These are phyloP conservation scores for Waitea zeae DNA, from an alignment of 1,284 basidiomycete genomes.

Conservation along the genomic window DNA sequence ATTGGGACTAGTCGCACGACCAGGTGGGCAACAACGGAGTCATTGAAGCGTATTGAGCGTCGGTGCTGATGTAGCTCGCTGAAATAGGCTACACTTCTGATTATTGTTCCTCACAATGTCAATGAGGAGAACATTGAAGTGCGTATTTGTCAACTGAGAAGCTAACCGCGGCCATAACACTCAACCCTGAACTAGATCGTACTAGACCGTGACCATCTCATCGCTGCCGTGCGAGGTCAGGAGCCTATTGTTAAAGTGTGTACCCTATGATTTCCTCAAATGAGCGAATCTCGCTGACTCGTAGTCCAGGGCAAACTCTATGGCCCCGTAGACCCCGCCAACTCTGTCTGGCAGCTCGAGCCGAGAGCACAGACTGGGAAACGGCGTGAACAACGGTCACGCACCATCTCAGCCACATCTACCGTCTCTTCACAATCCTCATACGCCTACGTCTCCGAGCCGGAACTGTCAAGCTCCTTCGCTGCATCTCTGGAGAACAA, in stretches of 20 bases:
- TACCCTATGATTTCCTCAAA: conserved; percentile 3
- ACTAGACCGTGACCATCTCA: conserved; percentile 49
- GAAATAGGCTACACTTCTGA: conserved; percentile 53
- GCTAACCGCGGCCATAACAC: conserved; percentile 3
- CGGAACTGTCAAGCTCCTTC: conserved; percentile 65
- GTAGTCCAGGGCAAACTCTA: conserved; percentile 45
- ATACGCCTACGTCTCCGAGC: conserved; percentile 60
- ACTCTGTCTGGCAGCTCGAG: conserved; percentile 63
- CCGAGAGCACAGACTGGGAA: conserved; percentile 33
- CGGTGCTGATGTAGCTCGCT: conserved; percentile 3
- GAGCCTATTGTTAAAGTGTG: conserved; percentile 52
- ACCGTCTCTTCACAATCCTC: conserved; percentile 62
- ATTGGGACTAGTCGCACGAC: conserved; percentile 20
- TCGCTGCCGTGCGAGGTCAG: conserved; percentile 53
- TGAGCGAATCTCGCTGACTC: conserved; percentile 1
- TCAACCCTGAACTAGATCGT: conserved; percentile 27
- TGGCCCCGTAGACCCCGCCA: conserved; percentile 38
- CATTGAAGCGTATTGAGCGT: conserved; percentile 1
- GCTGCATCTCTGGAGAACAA: conserved; percentile 60
- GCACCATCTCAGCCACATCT: conserved; percentile 38
- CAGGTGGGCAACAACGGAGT: conserved; percentile 13
- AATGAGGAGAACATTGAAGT: conserved; percentile 54
- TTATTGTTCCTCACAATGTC: conserved; percentile 53
- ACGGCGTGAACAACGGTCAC: conserved; percentile 41
- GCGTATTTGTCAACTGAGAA: conserved; percentile 12